Conservation (phyloP, 2,329 filamentous ascomycete genomes). For the Sporothrix inflata region DNA sequence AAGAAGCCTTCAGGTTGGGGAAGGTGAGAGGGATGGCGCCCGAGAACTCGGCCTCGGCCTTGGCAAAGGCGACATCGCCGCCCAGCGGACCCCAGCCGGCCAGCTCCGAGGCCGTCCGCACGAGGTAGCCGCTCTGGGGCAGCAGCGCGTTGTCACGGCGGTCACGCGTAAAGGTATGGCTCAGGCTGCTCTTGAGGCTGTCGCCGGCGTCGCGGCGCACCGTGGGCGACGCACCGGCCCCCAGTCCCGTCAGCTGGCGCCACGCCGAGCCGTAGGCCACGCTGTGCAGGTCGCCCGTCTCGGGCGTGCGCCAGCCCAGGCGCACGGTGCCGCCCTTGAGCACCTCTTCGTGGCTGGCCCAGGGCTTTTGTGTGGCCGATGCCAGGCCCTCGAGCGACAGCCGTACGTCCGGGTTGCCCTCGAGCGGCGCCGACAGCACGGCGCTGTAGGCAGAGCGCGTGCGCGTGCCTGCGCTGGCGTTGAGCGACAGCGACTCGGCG, state of each 20-base stretch:
- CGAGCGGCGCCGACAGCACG: slow-evolving; percentile 78
- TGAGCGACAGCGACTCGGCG: slow-evolving; percentile 84
- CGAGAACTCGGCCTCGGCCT: slow-evolving; percentile 83
- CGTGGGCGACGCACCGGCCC: slow-evolving; percentile 73
- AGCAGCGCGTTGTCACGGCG: slow-evolving; percentile 82
- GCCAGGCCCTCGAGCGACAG: slow-evolving; percentile 79
- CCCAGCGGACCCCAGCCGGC: slow-evolving; percentile 81
- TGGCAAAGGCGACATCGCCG: slow-evolving; percentile 93
- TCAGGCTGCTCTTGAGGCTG: slow-evolving; percentile 52
- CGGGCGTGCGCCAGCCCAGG: slow-evolving; percentile 70
- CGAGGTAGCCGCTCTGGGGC: slow-evolving; percentile 77
- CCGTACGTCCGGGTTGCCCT: slow-evolving; percentile 80
- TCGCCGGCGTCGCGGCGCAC: slow-evolving; percentile 87
- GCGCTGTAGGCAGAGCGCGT: slow-evolving; percentile 91
- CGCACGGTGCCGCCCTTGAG: slow-evolving; percentile 77
- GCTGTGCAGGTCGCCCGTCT: slow-evolving; percentile 69
- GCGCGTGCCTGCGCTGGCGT: slow-evolving; percentile 85
- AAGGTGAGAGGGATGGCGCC: slow-evolving; percentile 74
- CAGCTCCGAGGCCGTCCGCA: slow-evolving; percentile 79
- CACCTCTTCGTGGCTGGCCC: slow-evolving; percentile 92
- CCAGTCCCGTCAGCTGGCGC: slow-evolving; percentile 84
- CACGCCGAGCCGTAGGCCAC: slow-evolving; percentile 80
- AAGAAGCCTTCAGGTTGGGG: slow-evolving; percentile 44
- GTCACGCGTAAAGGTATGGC: slow-evolving; percentile 59
- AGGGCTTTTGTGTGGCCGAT: slow-evolving; percentile 84